Conservation (phyloP, 1,139 yeast species). For the Lodderomyces theae region DNA sequence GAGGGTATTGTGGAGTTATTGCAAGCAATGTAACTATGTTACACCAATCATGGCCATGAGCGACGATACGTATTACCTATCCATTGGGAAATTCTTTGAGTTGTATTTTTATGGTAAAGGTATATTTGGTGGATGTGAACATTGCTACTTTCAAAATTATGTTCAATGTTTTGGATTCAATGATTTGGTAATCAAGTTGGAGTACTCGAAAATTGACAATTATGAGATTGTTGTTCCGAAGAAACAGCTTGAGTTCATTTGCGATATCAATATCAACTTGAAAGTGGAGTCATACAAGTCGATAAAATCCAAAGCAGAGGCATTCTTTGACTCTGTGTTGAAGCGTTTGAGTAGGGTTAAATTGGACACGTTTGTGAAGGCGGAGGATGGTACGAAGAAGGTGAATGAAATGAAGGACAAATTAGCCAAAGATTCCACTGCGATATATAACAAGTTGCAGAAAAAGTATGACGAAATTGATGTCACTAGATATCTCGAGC, state of each 20-base stretch:
- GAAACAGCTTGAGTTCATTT: constrained; percentile 67
- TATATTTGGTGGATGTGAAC: constrained; percentile 53
- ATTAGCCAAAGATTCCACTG: constrained; percentile 50
- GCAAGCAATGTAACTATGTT: constrained; percentile 71
- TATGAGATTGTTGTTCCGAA: constrained; percentile 80
- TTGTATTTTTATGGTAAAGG: constrained; percentile 73
- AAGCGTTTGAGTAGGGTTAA: constrained; percentile 74
- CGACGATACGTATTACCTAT: constrained; percentile 83
- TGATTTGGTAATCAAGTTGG: constrained; percentile 76
- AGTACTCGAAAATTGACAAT: constrained; percentile 69
- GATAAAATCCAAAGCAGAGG: constrained; percentile 51
- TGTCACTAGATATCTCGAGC: constrained; percentile 64
- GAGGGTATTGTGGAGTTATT: constrained; percentile 88
- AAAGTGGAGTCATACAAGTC: constrained; percentile 62
- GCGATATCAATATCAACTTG: constrained; percentile 65
- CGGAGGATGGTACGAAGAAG: constrained; percentile 63
- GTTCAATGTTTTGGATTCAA: constrained; percentile 81
- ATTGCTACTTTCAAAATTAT: constrained; percentile 78
- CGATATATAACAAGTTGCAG: constrained; percentile 46
- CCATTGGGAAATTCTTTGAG: constrained; percentile 91
- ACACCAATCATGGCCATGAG: constrained; percentile 86
- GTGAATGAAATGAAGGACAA: constrained; percentile 57
- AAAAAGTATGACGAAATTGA: constrained; percentile 53
- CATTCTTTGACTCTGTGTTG: constrained; percentile 72
- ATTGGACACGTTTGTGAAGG: constrained; percentile 72